phyloP scores from a whole-genome alignment of 176 grass and related monocot genomes.

The Oryza australiensis region DNA sequence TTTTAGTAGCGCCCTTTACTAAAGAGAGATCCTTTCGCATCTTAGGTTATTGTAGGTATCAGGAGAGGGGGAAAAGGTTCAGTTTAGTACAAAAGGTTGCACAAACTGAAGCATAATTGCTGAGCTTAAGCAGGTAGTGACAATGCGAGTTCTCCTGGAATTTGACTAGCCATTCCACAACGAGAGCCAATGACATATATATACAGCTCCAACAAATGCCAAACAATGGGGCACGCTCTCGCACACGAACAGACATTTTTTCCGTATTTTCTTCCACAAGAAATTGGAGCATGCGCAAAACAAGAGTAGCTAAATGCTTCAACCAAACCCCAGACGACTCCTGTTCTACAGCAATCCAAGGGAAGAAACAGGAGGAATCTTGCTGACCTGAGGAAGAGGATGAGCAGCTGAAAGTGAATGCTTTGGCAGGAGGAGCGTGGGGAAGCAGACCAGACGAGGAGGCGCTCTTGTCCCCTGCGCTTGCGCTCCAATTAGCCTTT shows the following conservation, averaged over 20 bases:
- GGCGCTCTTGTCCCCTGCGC: slow-evolving; percentile 7
- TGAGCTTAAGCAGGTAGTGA: neutral
- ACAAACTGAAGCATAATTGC: neutral
- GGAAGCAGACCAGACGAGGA: neutral
- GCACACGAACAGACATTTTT: neutral
- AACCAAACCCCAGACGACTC: neutral
- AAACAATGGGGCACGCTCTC: neutral
- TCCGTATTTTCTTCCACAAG: neutral
- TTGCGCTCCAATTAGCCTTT: slow-evolving; percentile 7
- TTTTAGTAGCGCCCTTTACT: neutral
- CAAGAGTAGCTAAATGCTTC: neutral
- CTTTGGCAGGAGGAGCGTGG: slow-evolving; percentile 3
- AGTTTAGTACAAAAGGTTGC: neutral
- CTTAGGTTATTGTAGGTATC: neutral
- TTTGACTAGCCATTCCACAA: neutral
- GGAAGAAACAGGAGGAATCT: neutral
- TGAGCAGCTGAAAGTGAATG: slow-evolving; percentile 11
- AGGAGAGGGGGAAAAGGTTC: neutral
- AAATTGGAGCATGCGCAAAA: neutral
- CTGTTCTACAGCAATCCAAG: neutral
- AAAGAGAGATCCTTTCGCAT: neutral
- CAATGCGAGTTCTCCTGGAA: neutral
- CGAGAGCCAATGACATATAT: neutral
- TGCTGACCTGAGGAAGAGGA: slow-evolving; percentile 37
- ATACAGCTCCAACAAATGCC: neutral